phyloP scores from a whole-genome alignment of 2,329 filamentous ascomycete species.

The Rhynchosporium graminicola region DNA sequence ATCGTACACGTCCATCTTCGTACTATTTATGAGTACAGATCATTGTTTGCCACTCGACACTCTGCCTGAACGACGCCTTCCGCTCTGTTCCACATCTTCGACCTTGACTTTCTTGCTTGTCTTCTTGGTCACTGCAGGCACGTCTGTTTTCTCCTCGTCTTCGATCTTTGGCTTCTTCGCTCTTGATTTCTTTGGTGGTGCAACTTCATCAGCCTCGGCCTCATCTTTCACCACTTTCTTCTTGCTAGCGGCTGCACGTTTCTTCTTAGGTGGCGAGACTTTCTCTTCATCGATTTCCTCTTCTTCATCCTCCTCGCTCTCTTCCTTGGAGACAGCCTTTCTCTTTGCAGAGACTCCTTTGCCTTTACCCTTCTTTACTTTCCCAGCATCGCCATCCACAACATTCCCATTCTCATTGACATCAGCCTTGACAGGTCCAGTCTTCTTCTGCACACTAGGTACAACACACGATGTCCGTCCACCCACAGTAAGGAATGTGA shows the following conservation, averaged over 20 bases:
- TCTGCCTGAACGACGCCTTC: slow-evolving; percentile 23
- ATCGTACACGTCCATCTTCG: slow-evolving; percentile 8
- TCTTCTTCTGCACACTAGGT: slow-evolving; percentile 82
- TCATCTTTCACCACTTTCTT: slow-evolving; percentile 1
- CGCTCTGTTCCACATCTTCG: slow-evolving; percentile 3
- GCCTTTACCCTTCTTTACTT: slow-evolving; percentile 35
- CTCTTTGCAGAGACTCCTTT: slow-evolving; percentile 40
- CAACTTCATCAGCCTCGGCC: not conserved
- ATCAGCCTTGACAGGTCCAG: slow-evolving; percentile 36
- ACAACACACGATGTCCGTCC: slow-evolving; percentile 90
- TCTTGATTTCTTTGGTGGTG: slow-evolving; percentile 6
- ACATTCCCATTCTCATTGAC: slow-evolving; percentile 27
- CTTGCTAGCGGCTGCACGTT: not conserved
- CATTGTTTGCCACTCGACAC: slow-evolving; percentile 14
- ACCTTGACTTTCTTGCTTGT: slow-evolving; percentile 12
- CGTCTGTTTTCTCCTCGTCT: not conserved
- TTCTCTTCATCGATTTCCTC: not conserved
- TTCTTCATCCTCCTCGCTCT: slow-evolving; percentile 10
- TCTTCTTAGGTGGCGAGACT: not conserved
- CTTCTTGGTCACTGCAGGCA: slow-evolving; percentile 8
- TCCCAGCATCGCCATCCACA: slow-evolving; percentile 17
- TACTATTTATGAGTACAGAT: not conserved
- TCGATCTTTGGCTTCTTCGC: slow-evolving; percentile 9
- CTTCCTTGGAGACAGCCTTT: slow-evolving; percentile 11
- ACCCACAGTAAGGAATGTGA: slow-evolving; percentile 85